phyloP scores from a whole-genome alignment of 1,139 yeast genomes.

The Blastobotrys capitulatus region DNA sequence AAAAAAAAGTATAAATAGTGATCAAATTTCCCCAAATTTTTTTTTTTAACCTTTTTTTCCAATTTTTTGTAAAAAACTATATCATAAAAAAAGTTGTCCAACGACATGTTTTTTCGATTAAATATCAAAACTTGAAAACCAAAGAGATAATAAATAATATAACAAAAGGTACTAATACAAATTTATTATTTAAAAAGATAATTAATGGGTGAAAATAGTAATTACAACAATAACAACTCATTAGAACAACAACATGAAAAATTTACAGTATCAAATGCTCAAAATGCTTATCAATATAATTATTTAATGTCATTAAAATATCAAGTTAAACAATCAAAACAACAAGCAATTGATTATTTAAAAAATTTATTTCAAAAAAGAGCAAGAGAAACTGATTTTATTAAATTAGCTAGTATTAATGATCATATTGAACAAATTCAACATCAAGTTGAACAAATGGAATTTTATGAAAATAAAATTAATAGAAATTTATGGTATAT shows the following conservation, averaged over 20 bases:
- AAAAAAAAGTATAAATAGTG: no score
- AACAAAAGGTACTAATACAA: no score
- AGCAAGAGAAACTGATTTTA: constrained; percentile 9
- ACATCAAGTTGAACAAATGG: constrained; percentile 4
- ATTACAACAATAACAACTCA: no score
- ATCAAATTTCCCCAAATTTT: no score
- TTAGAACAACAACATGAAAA: not conserved
- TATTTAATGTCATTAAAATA: not conserved
- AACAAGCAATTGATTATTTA: not conserved
- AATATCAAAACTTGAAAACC: no score
- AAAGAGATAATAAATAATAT: no score
- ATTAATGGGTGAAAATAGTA: no score
- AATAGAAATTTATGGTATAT: constrained; percentile 1
- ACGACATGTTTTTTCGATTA: no score
- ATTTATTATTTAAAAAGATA: no score
- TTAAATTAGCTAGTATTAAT: constrained; percentile 8
- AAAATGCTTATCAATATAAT: not conserved
- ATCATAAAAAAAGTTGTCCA: no score
- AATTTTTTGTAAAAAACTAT: no score
- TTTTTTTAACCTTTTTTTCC: no score
- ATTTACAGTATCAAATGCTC: not conserved
- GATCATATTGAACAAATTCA: constrained; percentile 4
- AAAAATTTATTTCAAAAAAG: constrained; percentile 4
- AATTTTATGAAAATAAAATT: not conserved
- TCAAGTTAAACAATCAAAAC: not conserved